Conservation (phyloP, 2,329 filamentous ascomycete species). For the Grosmannia penicillata region DNA sequence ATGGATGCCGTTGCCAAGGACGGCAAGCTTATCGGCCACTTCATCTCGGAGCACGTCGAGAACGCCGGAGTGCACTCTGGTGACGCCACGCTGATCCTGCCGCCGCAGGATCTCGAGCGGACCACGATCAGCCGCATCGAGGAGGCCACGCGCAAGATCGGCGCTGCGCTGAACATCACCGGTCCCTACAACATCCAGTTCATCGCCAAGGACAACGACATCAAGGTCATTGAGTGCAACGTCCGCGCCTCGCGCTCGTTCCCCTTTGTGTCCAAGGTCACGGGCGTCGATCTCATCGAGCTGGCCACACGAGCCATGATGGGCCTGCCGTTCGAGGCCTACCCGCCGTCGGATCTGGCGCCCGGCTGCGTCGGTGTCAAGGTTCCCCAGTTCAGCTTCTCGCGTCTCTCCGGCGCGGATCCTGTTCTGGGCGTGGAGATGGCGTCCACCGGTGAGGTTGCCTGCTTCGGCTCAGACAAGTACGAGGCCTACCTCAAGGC, state of each 20-base stretch:
- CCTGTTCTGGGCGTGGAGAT: slow-evolving; percentile 96
- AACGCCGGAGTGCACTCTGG: slow-evolving; percentile 97
- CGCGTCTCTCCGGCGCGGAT: slow-evolving; percentile 85
- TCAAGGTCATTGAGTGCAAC: slow-evolving; percentile 99
- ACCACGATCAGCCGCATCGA: slow-evolving; percentile 86
- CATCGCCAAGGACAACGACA: slow-evolving; percentile 98
- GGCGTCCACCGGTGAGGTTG: slow-evolving; percentile 97
- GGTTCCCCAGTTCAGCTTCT: slow-evolving; percentile 98
- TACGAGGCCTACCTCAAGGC: slow-evolving; percentile 98
- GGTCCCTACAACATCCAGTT: slow-evolving; percentile 99
- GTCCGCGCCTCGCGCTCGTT: slow-evolving; percentile 92
- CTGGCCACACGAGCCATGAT: slow-evolving; percentile 98
- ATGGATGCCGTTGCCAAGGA: slow-evolving; percentile 96
- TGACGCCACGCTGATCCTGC: slow-evolving; percentile 88
- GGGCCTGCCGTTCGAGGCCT: slow-evolving; percentile 65
- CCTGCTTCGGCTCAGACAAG: slow-evolving; percentile 88
- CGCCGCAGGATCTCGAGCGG: slow-evolving; percentile 79
- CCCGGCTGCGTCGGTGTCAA: slow-evolving; percentile 88
- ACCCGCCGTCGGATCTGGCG: slow-evolving; percentile 62
- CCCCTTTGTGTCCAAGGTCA: slow-evolving; percentile 96
- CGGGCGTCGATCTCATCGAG: slow-evolving; percentile 94
- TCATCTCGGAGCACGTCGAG: slow-evolving; percentile 97
- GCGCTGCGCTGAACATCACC: slow-evolving; percentile 82
- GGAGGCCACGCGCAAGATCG: slow-evolving; percentile 92
- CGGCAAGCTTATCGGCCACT: slow-evolving; percentile 82